These are phyloP conservation scores for Fraxinus anomala DNA, from an alignment of 257 asterid genomes.

Conservation along the genomic window DNA sequence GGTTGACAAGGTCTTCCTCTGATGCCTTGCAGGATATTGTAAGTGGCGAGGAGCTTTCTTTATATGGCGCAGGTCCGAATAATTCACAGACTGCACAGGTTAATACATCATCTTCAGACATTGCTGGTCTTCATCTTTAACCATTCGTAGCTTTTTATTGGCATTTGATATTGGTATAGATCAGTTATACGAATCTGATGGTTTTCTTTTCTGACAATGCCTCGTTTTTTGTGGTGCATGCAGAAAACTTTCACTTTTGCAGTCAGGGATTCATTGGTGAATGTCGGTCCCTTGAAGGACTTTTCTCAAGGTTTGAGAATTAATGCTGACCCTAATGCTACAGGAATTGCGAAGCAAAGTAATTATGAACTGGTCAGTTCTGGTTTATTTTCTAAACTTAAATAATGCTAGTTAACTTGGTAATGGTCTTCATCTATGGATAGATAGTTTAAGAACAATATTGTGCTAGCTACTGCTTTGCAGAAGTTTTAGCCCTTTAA, in stretches of 20 bases:
- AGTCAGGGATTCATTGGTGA: conserved; percentile 87
- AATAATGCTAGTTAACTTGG: conserved; percentile 16
- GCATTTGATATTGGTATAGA: conserved; percentile 10
- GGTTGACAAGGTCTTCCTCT: conserved; percentile 76
- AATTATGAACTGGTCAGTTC: conserved; percentile 87
- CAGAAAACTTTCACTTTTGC: conserved; percentile 90
- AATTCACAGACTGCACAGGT: conserved; percentile 86
- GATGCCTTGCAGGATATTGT: conserved; percentile 84
- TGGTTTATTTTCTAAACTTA: conserved; percentile 19
- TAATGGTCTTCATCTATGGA: conserved; percentile 22
- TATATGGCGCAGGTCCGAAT: conserved; percentile 71
- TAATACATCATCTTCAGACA: conserved; percentile 28
- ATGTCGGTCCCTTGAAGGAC: conserved; percentile 93
- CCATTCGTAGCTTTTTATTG: background rate
- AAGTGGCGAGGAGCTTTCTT: conserved; percentile 84
- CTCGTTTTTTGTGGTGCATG: conserved; percentile 35
- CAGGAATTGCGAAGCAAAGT: conserved; percentile 89
- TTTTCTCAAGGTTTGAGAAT: conserved; percentile 85
- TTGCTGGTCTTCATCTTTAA: conserved; percentile 18
- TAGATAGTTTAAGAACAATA: conserved; percentile 18
- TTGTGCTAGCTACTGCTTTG: conserved; percentile 20
- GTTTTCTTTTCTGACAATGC: conserved; percentile 28
- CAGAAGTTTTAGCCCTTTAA: conserved; percentile 6
- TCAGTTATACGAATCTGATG: conserved; percentile 19
- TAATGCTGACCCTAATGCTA: conserved; percentile 81